These are phyloP conservation scores for Syzygium syzygioides DNA, from an alignment of 441 rosid genomes.

Conservation along the genomic window DNA sequence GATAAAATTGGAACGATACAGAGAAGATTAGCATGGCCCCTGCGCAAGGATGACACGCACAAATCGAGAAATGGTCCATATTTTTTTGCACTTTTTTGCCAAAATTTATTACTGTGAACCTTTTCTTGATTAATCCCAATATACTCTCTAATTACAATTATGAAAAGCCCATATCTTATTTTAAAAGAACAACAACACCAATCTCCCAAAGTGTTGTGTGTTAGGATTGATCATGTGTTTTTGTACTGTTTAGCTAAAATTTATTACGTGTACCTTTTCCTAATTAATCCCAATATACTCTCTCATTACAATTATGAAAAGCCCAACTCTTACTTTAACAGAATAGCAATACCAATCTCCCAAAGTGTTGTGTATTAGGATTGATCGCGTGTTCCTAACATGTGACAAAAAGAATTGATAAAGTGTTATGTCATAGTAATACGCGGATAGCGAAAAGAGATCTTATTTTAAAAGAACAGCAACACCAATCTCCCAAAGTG, in stretches of 20 bases:
- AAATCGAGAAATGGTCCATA: not conserved
- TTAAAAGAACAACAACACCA: too few relatives aligned
- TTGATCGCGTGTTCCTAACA: not conserved
- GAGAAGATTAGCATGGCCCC: constrained; percentile 7
- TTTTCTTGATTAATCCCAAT: not conserved
- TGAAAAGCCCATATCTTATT: too few relatives aligned
- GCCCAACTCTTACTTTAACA: too few relatives aligned
- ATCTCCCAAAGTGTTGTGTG: not conserved
- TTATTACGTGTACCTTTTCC: not conserved
- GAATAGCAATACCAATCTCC: not conserved
- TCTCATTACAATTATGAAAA: not conserved
- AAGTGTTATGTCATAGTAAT: too few relatives aligned
- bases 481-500: too few relatives aligned
- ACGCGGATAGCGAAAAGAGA: too few relatives aligned
- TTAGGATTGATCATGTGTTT: not conserved
- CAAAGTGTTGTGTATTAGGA: not conserved
- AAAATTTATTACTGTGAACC: not conserved
- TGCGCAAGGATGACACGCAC: not conserved
- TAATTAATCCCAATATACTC: not conserved
- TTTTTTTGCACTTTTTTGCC: not conserved
- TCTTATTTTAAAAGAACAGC: too few relatives aligned
- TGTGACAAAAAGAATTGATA: too few relatives aligned
- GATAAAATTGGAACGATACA: constrained; percentile 3
- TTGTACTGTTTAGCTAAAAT: too few relatives aligned
- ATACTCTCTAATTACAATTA: not conserved